Conservation (phyloP, 805 yeast species). For the Candida suzukii region DNA sequence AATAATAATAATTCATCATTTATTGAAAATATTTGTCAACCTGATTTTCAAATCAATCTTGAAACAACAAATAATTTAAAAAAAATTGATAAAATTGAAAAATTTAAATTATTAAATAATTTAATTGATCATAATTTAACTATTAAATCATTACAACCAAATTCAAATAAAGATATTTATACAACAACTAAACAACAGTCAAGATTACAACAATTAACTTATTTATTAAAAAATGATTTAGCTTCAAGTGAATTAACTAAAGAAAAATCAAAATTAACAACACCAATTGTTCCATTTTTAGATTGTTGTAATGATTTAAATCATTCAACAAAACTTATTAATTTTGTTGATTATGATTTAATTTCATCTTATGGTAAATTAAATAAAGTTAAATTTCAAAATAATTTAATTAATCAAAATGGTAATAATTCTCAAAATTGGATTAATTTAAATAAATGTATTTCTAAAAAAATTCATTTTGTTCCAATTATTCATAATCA, state of each 20-base stretch:
- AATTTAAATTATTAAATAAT: constrained; percentile 9
- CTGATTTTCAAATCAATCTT: no score
- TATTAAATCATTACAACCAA: background rate
- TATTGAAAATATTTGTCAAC: no score
- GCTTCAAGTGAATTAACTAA: constrained; percentile 33
- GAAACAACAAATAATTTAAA: background rate
- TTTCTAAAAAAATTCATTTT: constrained; percentile 38
- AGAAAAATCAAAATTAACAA: constrained; percentile 31
- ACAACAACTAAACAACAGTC: constrained; percentile 19
- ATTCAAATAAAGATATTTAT: constrained; percentile 1
- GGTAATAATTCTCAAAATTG: background rate
- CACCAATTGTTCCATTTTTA: constrained; percentile 35
- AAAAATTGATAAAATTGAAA: constrained; percentile 9
- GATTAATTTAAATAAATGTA: constrained; percentile 20
- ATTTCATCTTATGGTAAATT: constrained; percentile 20
- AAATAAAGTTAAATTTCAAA: constrained; percentile 18
- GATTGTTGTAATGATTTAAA: constrained; percentile 41
- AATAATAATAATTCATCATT: no score
- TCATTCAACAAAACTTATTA: constrained; percentile 24
- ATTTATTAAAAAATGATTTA: constrained; percentile 20
- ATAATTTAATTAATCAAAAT: constrained; percentile 3
- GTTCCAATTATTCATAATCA: constrained; percentile 47
- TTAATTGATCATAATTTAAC: constrained; percentile 16
- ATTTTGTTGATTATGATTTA: constrained; percentile 17
- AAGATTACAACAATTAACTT: constrained; percentile 18